Evolutionary conservation across 805 yeast genomes (phyloP).

Genomic region (Metschnikowia koreensis): DNA sequence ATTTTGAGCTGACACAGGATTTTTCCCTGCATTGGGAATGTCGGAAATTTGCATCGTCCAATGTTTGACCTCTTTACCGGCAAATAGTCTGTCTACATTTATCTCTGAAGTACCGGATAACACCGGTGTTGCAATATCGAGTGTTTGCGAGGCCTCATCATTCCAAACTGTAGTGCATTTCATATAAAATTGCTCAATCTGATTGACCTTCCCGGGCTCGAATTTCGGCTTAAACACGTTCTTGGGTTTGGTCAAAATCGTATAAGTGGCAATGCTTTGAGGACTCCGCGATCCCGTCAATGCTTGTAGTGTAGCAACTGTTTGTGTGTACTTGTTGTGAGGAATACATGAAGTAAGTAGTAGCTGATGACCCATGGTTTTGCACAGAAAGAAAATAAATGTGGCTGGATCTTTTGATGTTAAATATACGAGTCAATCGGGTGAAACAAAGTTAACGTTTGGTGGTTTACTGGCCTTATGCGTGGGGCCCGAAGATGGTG

Average conservation of each 20-base stretch:
- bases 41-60: slow-evolving; percentile 71
- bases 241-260: slow-evolving; percentile 49
- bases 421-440: too few relatives aligned
- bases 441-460: too few relatives aligned
- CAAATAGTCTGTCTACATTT: slow-evolving; percentile 31
- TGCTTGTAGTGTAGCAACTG: slow-evolving; percentile 49
- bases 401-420: neutral
- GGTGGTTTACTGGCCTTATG: too few relatives aligned
- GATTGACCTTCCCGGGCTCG: slow-evolving; percentile 55
- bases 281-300: slow-evolving; percentile 50
- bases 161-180: slow-evolving; percentile 50
- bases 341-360: slow-evolving; percentile 47
- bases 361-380: slow-evolving; percentile 51
- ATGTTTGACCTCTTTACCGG: slow-evolving; percentile 25
- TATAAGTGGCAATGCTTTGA: slow-evolving; percentile 45
- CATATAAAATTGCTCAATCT: slow-evolving; percentile 54
- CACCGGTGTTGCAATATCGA: slow-evolving; percentile 30
- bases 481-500: neutral
- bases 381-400: too few relatives aligned
- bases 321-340: slow-evolving; percentile 38
- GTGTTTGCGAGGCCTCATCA: slow-evolving; percentile 21
- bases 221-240: slow-evolving; percentile 52
- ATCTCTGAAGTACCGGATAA: slow-evolving; percentile 20
- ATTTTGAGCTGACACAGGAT: slow-evolving; percentile 60
- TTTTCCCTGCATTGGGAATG: slow-evolving; percentile 73